Conservation (phyloP, 495 filamentous ascomycete genomes). For the Neurospora discreta region DNA sequence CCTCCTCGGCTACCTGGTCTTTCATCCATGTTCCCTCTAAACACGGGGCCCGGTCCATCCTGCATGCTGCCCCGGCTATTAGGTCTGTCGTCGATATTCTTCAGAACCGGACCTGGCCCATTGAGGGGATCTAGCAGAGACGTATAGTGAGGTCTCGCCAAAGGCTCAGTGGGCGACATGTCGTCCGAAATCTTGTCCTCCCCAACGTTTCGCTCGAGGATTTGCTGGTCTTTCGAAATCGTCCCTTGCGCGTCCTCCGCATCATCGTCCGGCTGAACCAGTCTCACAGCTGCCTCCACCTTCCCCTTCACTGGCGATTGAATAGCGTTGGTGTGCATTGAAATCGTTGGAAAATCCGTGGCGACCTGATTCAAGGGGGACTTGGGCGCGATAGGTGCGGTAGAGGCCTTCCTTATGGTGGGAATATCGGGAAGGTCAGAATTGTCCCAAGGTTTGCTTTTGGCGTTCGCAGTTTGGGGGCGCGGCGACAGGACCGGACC, state of each 20-base stretch:
- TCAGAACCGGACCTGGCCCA: not conserved
- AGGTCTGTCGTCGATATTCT: not conserved
- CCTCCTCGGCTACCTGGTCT: not conserved
- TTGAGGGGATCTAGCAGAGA: not conserved
- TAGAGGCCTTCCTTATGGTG: conserved; percentile 14
- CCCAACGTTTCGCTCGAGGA: not conserved
- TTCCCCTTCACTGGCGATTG: conserved; percentile 23
- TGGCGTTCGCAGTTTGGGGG: conserved; percentile 23
- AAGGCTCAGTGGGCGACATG: not conserved
- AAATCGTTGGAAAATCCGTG: conserved; percentile 11
- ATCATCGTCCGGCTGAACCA: conserved; percentile 5
- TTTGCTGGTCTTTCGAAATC: not conserved
- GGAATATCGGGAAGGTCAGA: conserved; percentile 27
- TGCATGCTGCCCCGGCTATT: not conserved
- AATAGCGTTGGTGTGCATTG: conserved; percentile 19
- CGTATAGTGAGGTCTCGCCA: not conserved
- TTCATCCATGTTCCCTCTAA: not conserved
- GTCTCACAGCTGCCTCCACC: conserved; percentile 1
- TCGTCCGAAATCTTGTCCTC: not conserved
- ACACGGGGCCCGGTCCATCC: not conserved
- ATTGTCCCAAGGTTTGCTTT: conserved; percentile 24
- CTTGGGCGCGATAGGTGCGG: conserved; percentile 13
- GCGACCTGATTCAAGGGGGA: conserved; percentile 23
- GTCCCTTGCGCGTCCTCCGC: not conserved
- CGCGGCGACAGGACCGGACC: conserved; percentile 11